A percentile compares a stretch with the other conserved stretches of the same genome.
phyloP scores from a whole-genome alignment of 2,329 filamentous ascomycete species.

The Alternaria panax region DNA sequence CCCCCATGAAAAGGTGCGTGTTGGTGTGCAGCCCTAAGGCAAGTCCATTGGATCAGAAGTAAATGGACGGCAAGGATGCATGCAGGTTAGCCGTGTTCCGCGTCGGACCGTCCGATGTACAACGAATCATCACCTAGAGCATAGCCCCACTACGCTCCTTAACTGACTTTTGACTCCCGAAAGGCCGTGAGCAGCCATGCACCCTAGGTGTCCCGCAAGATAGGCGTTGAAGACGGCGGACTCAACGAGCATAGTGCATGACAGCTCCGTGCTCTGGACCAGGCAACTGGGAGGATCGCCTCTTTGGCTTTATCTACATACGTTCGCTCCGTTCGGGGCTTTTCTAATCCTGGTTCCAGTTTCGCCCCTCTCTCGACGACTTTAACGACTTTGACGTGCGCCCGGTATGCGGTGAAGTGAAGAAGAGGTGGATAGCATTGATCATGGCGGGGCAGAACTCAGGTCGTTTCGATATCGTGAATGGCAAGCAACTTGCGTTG shows the following conservation, averaged over 20 bases:
- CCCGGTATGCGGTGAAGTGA: constrained; percentile 16
- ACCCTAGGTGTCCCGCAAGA: constrained; percentile 9
- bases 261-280: constrained; percentile 14
- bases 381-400: background rate
- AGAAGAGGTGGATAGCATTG: background rate
- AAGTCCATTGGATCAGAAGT: background rate
- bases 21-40: background rate
- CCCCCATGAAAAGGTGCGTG: constrained; percentile 6
- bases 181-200: constrained; percentile 7
- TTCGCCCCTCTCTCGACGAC: constrained; percentile 8
- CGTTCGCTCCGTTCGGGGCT: constrained; percentile 6
- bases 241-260: constrained; percentile 17
- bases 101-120: constrained; percentile 7
- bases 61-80: background rate
- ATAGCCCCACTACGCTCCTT: background rate
- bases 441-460: constrained; percentile 22
- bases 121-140: constrained; percentile 10
- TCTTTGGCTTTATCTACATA: constrained; percentile 10
- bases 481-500: constrained; percentile 25
- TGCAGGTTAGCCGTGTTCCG: constrained; percentile 14
- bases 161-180: constrained; percentile 5
- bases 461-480: constrained; percentile 26
- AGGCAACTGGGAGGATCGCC: constrained; percentile 10
- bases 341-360: constrained; percentile 13
- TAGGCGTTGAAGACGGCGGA: constrained; percentile 9